Percentiles rank a stretch among this genome's conserved stretches.
Evolutionary conservation across 2,329 filamentous ascomycete species (phyloP).

Genomic region (Xylogone sp.): DNA sequence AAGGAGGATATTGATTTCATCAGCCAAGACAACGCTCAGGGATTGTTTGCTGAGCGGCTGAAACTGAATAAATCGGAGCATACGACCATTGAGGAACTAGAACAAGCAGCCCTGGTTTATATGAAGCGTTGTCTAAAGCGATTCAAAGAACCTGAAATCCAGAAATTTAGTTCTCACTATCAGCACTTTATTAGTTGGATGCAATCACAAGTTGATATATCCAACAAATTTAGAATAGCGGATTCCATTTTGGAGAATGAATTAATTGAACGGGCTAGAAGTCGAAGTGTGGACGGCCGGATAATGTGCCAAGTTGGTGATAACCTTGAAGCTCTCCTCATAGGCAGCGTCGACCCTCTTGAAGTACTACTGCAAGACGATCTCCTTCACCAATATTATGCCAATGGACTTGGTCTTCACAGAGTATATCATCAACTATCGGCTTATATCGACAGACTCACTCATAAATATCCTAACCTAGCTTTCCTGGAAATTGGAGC

Average conservation of each 20-base stretch:
- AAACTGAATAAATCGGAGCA: background rate
- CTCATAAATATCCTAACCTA: slow-evolving; percentile 10
- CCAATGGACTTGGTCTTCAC: background rate
- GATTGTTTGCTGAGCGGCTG: background rate
- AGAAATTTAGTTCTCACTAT: background rate
- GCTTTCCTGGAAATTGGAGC: slow-evolving; percentile 17
- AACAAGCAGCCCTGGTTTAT: background rate
- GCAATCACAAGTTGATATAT: background rate
- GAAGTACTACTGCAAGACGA: slow-evolving; percentile 4
- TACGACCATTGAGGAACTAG: background rate
- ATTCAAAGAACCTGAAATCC: background rate
- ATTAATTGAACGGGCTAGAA: background rate
- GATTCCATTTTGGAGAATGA: background rate
- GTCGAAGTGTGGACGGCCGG: background rate
- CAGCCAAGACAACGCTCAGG: background rate
- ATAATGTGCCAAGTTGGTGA: background rate
- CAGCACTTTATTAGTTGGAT: background rate
- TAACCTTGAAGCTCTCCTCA: background rate
- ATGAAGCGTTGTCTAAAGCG: background rate
- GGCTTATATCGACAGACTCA: background rate
- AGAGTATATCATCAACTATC: background rate
- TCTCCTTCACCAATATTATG: slow-evolving; percentile 3
- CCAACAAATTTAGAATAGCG: background rate
- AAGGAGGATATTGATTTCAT: background rate
- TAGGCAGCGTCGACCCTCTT: slow-evolving; percentile 1